A percentile compares a stretch with the other conserved stretches of the same genome.
These are phyloP conservation scores for Fraxinus xanthoxyloides DNA, from an alignment of 305 asterid species.

Conservation along the genomic window DNA sequence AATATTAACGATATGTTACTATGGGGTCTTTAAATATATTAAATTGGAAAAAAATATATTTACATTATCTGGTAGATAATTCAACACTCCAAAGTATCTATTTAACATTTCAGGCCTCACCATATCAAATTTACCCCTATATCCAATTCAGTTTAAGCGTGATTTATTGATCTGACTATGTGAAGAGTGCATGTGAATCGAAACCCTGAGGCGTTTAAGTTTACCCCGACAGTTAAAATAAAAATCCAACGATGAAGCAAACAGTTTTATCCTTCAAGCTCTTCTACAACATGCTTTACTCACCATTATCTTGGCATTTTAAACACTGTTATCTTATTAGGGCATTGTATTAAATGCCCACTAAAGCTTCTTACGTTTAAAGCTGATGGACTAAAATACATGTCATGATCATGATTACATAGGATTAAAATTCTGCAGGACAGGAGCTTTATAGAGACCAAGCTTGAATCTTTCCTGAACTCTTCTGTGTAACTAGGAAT, in stretches of 20 bases:
- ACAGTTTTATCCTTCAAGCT: neutral
- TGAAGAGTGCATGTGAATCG: neutral
- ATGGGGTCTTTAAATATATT: neutral
- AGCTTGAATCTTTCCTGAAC: neutral
- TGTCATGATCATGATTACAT: neutral
- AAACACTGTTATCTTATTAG: neutral
- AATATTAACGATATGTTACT: neutral
- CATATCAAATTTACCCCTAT: neutral
- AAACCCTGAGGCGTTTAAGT: neutral
- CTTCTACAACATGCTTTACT: neutral
- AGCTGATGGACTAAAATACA: neutral
- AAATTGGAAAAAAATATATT: neutral
- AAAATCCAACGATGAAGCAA: neutral
- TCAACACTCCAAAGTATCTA: neutral
- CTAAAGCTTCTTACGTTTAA: neutral
- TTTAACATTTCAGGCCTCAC: neutral
- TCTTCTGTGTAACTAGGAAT: neutral
- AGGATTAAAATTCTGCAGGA: neutral
- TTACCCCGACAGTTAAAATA: neutral
- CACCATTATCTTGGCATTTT: neutral
- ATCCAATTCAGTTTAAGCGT: neutral
- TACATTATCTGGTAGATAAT: neutral
- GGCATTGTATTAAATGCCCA: neutral
- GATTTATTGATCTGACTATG: neutral
- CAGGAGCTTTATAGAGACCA: neutral